phyloP scores from a whole-genome alignment of 345 rosid species.

The Linum usitatissimum region DNA sequence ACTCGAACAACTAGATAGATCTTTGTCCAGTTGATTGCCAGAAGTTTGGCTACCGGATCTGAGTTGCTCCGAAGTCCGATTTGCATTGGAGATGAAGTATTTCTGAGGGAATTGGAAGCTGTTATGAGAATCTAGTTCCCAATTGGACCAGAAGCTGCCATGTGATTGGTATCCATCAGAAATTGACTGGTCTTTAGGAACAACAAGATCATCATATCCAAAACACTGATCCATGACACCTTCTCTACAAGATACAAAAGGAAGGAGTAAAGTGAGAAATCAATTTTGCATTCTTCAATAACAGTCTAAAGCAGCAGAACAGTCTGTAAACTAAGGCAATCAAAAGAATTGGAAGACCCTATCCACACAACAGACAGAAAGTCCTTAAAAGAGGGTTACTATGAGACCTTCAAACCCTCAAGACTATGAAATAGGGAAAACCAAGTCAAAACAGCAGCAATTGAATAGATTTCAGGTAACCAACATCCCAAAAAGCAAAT shows the following conservation, averaged over 20 bases:
- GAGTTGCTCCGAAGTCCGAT: conserved; percentile 9
- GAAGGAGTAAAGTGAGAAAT: background rate
- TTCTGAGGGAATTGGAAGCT: conserved; percentile 15
- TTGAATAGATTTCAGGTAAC: no score
- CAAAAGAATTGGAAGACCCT: no score
- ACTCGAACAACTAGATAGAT: conserved; percentile 17
- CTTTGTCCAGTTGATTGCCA: conserved; percentile 14
- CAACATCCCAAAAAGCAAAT: no score
- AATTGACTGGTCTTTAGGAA: conserved; percentile 32
- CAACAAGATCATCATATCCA: conserved; percentile 31
- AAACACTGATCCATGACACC: conserved; percentile 38
- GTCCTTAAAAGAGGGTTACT: no score
- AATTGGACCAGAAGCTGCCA: conserved; percentile 37
- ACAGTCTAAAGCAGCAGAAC: no score
- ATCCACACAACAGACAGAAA: no score
- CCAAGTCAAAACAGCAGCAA: no score
- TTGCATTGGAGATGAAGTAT: conserved; percentile 8
- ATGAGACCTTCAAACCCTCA: no score
- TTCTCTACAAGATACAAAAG: conserved; percentile 15
- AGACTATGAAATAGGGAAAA: no score
- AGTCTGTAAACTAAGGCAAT: no score
- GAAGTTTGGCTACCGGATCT: conserved; percentile 13
- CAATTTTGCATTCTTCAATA: background rate
- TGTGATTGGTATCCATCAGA: conserved; percentile 42
- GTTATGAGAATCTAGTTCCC: conserved; percentile 26